Percentiles rank a stretch among this genome's conserved stretches.
Evolutionary conservation across 2,329 filamentous ascomycete genomes (phyloP).

Genomic region (Neonectria punicea): DNA sequence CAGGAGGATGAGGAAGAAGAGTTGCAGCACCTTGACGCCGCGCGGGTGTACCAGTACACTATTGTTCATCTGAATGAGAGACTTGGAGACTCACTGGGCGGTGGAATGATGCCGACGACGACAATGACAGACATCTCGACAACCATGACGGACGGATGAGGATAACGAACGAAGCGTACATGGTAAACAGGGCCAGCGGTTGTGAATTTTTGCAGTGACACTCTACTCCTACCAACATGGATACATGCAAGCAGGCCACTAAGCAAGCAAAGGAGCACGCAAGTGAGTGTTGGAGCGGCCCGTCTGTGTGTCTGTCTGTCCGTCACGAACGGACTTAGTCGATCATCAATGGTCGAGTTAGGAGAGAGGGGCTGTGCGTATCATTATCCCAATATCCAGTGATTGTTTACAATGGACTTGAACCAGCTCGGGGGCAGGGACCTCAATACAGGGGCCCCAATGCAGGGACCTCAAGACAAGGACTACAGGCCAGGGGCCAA

Average conservation of each 20-base stretch:
- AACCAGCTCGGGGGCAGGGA: neutral
- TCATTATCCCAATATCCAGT: neutral
- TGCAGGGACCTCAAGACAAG: neutral
- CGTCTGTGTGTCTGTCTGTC: no score
- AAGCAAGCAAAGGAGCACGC: neutral
- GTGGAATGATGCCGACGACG: slow-evolving; percentile 1
- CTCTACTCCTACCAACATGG: neutral
- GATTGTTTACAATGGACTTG: neutral
- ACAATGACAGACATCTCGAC: slow-evolving; percentile 2
- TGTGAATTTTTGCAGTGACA: neutral
- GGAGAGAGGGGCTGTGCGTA: neutral
- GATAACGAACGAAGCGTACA: neutral
- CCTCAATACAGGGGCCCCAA: neutral
- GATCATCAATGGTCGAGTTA: neutral
- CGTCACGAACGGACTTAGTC: neutral
- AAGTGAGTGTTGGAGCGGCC: neutral
- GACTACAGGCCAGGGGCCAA: neutral
- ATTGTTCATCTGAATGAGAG: slow-evolving; percentile 78
- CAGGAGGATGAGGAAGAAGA: slow-evolving; percentile 58
- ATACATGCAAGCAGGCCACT: neutral
- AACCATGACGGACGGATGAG: slow-evolving; percentile 9
- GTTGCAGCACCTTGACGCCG: slow-evolving; percentile 74
- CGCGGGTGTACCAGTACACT: slow-evolving; percentile 81
- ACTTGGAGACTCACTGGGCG: slow-evolving; percentile 53
- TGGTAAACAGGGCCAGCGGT: neutral